Evolutionary conservation across 371 early-diverging fungal genomes (phyloP), one percentile per base, ranked within the genome.

Genomic region (Zychaea mexicana): DNA sequence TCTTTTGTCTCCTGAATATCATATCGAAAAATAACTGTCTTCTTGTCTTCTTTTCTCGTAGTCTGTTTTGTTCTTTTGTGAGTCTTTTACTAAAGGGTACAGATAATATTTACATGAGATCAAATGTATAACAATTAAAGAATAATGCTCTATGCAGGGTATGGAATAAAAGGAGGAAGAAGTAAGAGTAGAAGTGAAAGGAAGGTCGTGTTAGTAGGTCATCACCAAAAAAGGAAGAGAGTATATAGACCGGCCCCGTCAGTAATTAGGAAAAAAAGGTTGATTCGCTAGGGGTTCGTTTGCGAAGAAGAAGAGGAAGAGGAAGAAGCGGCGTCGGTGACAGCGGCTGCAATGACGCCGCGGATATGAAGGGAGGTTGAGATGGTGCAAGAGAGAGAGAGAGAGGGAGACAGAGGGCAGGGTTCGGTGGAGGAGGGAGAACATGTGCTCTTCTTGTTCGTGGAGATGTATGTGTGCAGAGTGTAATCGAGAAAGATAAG

Each of bases 101-200:
- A 55, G 24, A 32, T 24, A 33, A 33, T 55, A 55, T 55, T 33
- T 55, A 55, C 55, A 55, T 55, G 55, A 27, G 31, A 55, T 33
- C 28, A 31, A 55, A 55, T 55, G 55, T 55, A 55, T 32, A 55
- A 55, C 32, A 55, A 55, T 32, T 32, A 55, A 55, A 55, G 31
- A 24, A 52, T 21, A 10, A 55, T 55, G 55, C 49, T 55, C 55
- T 55, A 55, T 55, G 55, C 55, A 55, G 55, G 55, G 55, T 55
- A 58, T 57, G 19, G 21, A 30, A 53, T 17, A 28, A 53, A 4
- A 30, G 27, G 22, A 49, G n/a, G 22, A 5, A 24, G 49, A 24
- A 19, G 19, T 7, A 2, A 46, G 8, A 22, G 30, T 17, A 17
- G 15, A 13, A 15, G 53, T 3, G 53, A 5, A 13, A 52, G 9